Evolutionary conservation across 768 basidiomycete genomes (phyloP), one percentile per base, ranked within the genome.

Genomic region (Leccinum pellstonianum): DNA sequence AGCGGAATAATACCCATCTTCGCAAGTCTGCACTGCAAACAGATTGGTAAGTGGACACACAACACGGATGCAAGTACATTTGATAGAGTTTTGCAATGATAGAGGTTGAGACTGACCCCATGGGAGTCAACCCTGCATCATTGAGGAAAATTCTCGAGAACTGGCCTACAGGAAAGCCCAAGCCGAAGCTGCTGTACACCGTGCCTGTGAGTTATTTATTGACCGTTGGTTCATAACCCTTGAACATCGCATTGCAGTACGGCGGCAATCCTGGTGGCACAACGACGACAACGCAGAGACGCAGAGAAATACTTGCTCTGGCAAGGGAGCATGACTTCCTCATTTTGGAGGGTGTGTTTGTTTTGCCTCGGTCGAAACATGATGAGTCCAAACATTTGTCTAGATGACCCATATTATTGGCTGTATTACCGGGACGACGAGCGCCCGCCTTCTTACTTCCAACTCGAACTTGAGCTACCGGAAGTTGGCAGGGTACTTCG

Each of bases 261-360:
- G 91, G 92, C 35, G 86, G 86, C 60, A 92, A 94, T 70, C 89
- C 89, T 5, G 87, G 87, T 7, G 92, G 92, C 5, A 85, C 83
- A 71, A 91, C 90, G 6, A 82, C 86, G 3, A 81, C 86, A 0
- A 71, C 82, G 15, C 82, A 84, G 56, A 81, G 91, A 41, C 80
- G 83, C 23, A 76, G 83, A 71, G 82, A 86, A 66, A 82, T 88
- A 11, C 79, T 95, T 14, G 73, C 77, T 58, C 79, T 93, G 29
- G 85, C 86, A 33, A 78, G 81, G 53, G 79, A 88, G 65, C 81
- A 90, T 69, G 80, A 87, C 67, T 82, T 95, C 63, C 72, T 95
- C 57, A 86, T 94, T 66, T 72, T 93, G 23, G 90, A 94, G 81
- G 91, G 90, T 83, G 23, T 25, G 58, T 38, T 38, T 17, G 37